Evolutionary conservation across 331 rosid species (phyloP).

Genomic region (Rosa hybrid): DNA sequence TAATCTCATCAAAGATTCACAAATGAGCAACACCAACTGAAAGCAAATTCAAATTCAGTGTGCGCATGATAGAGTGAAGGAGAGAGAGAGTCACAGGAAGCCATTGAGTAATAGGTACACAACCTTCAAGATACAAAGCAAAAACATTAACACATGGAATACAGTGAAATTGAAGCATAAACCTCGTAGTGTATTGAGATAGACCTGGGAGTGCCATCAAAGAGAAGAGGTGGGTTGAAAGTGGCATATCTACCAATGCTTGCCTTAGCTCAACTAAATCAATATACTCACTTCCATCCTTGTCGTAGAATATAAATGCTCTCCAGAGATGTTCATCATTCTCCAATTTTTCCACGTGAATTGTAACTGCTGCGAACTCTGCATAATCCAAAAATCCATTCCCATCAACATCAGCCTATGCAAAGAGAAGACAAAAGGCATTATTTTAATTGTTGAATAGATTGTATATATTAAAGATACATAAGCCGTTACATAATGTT

Average conservation of each 20-base stretch:
- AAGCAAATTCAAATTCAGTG: no score
- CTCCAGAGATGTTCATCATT: constrained; percentile 84
- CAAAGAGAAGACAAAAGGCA: neutral
- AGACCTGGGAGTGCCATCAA: no score
- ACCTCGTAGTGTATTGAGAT: no score
- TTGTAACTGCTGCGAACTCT: constrained; percentile 96
- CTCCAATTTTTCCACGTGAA: constrained; percentile 93
- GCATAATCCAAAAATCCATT: constrained; percentile 96
- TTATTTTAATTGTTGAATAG: neutral
- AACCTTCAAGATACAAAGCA: no score
- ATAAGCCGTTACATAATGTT: neutral
- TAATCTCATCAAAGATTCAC: no score
- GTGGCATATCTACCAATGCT: constrained; percentile 28
- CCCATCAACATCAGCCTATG: constrained; percentile 97
- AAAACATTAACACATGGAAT: no score
- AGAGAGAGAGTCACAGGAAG: no score
- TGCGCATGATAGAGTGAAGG: no score
- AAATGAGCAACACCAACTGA: no score
- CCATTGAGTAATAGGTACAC: no score
- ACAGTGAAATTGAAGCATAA: no score
- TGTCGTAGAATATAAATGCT: constrained; percentile 87
- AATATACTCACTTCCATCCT: constrained; percentile 84
- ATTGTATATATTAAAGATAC: neutral
- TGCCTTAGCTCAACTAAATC: constrained; percentile 75
- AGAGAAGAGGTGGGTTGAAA: no score